Evolutionary conservation across 1,284 basidiomycete genomes (phyloP), one percentile per base, ranked within the genome.

Genomic region (Boletellus deceptivus): DNA sequence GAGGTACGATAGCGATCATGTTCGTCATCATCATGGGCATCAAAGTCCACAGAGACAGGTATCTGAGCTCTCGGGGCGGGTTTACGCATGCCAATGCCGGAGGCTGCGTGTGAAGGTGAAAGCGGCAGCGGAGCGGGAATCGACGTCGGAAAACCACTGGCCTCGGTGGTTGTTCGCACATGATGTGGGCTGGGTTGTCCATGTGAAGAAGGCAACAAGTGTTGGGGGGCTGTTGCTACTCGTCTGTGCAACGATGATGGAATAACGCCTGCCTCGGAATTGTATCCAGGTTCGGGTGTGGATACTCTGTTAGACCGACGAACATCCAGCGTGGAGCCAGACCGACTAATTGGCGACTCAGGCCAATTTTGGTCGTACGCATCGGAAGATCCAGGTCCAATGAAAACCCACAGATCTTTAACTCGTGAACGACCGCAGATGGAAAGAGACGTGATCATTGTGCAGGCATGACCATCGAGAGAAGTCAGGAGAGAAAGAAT

Each of bases 331-430:
- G 65, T 63, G n/a, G 65, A 68, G 34, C 65, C 65, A 17, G 67
- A 70, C 38, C 55, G 65, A 43, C 65, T 68, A 37, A 68, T 58
- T 11, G 72, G 63, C 13, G 65, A 68, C 24, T 71, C 65, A 44
- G 69, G 69, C 61, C 66, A 71, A 42, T 55, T 59, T 46, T 60
- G 68, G 49, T 67, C 65, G 38, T 57, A 63, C 18, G 47, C 42
- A n/a, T 67, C 65, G 11, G 68, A 58, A 35, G 73, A 61, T 16
- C 72, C 68, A 36, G 78, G 77, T 37, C 84, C 84, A 1, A 80
- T 79, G 62, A 90, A 91, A 44, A 91, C 72, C 88, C 88, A 91
- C 1, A 91, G 65, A 61, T 91, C 88, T 64, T 88, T 89, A 43
- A 81, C 76, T 49, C 86, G 76, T 18, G 88, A 87, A 38, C 81